Evolutionary conservation across 179 eudicot species (phyloP), one percentile per base, ranked within the genome.

Genomic region (Beta corolliflora): DNA sequence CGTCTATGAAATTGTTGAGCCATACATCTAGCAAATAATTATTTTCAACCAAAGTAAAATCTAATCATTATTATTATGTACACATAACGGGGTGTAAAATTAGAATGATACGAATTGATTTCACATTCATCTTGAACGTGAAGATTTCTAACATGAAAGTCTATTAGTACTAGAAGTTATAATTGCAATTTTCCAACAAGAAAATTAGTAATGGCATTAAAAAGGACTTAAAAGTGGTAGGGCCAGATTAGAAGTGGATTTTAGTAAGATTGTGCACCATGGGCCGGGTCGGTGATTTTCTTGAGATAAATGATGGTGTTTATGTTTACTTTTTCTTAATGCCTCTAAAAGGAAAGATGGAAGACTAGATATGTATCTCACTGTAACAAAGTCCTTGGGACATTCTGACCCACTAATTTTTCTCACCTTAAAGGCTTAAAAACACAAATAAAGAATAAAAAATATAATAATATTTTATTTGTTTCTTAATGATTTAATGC

Each of bases 261-360:
- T 53, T 73, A 53, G 77, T 73, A 81, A 21, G 75, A 82, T 78
- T 59, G 45, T 67, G 81, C 76, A 71, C 79, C 78, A 72, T 44
- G 53, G 81, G 76, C 52, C 52, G 52, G 52, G 52, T 48, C 64
- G 81, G 56, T 86, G 74, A 77, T 84, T 88, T 91, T 92, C 25
- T 88, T 44, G 41, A 60, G 52, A 21, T 59, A 88, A 88, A 91
- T 91, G 89, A 91, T 91, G 81, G 59, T 88, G 93, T 87, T 85
- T 85, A 75, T 81, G 71, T 65, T 84, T 71, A 75, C 81, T 85
- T 78, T 82, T 81, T 67, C 79, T 88, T 83, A 78, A 71, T 83
- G 77, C 69, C 68, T 63, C 31, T 80, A 76, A 79, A 72, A 65
- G 66, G 71, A 67, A 44, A 61, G 25, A 23, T 72, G 45, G 46